Base-by-base conservation (phyloP, 305 asterid species). In the Fraxinus greggii region DNA sequence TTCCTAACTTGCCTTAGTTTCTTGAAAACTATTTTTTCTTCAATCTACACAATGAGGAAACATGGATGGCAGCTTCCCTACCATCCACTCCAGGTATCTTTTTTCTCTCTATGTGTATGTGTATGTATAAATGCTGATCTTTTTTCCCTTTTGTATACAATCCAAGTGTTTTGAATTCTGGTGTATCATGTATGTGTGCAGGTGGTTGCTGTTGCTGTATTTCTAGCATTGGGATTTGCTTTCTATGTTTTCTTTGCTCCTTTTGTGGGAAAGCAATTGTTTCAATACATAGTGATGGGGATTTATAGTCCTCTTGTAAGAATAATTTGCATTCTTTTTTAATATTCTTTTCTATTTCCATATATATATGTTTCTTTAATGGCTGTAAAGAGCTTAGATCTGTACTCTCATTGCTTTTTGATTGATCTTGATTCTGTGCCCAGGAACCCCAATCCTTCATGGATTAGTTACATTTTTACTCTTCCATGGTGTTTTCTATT, bases 51-150 rank as follows among this genome's bases (percentile, higher is more conserved):
- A 78, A 95, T 95, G 99, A 95, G 99, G 90, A 95, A 95, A 86
- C 98, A 96, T 86, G 99, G 99, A 82, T 96, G 99, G 99, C 94
- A 96, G 86, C 99, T 96, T 85, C 99, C 99, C 80, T 94, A 96
- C 82, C 99, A 96, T 88, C 98, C 98, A 87, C 93, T 96, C 85
- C 99, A 96, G 98, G 99, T 95, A 84, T 82, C 75, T 10, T 56
- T 56, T 78, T 12, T 77, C 42, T 74, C 28, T 63, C 9, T 42
- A 19, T 56, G 13, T 56, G 77, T 35, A 61, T 40, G 21, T 69
- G 78, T 69, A 17, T 42, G 56, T 59, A 48, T 78, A 56, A 56
- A n/a, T 59, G 69, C 29, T 21, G 28, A 59, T 76, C 7, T 15
- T 76, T 48, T 80, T 76, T 15, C 4, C 51, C 42, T 51, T 69